phyloP scores from a whole-genome alignment of 192 early-diverging fungal genomes.

The Backusella liffmaniae region DNA sequence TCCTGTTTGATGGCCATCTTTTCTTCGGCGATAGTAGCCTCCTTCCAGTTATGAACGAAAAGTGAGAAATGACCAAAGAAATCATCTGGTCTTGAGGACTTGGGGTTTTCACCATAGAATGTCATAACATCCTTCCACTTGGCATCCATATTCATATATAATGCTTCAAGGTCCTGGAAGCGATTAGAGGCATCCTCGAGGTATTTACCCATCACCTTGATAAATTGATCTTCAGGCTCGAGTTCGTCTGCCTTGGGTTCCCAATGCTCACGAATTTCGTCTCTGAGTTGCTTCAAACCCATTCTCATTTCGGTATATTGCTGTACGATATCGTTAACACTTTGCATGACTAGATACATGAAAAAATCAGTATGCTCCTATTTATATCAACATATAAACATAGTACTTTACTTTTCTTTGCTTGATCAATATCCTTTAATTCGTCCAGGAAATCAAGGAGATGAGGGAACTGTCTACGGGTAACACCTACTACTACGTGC shows the following conservation, averaged over 20 bases:
- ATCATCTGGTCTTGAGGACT: constrained; percentile 69
- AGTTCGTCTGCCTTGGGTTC: constrained; percentile 35
- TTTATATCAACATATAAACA: neutral
- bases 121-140: constrained; percentile 65
- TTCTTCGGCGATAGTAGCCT: constrained; percentile 19
- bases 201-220: constrained; percentile 62
- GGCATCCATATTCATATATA: constrained; percentile 68
- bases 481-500: constrained; percentile 66
- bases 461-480: constrained; percentile 61
- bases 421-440: constrained; percentile 62
- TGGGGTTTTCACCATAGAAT: constrained; percentile 73
- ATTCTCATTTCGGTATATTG: constrained; percentile 33
- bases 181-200: constrained; percentile 55
- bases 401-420: constrained; percentile 48
- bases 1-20: constrained; percentile 39
- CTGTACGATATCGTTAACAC: constrained; percentile 34
- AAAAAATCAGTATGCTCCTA: neutral
- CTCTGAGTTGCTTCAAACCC: constrained; percentile 43
- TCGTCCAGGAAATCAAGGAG: constrained; percentile 63
- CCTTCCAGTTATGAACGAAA: constrained; percentile 65
- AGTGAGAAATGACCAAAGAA: constrained; percentile 80
- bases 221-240: constrained; percentile 62
- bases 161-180: constrained; percentile 53
- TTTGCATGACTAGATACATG: constrained; percentile 19
- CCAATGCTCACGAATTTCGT: constrained; percentile 41